These are phyloP conservation scores for Lecanicillium sp. DNA, from an alignment of 2,329 filamentous ascomycete species.

Conservation along the genomic window DNA sequence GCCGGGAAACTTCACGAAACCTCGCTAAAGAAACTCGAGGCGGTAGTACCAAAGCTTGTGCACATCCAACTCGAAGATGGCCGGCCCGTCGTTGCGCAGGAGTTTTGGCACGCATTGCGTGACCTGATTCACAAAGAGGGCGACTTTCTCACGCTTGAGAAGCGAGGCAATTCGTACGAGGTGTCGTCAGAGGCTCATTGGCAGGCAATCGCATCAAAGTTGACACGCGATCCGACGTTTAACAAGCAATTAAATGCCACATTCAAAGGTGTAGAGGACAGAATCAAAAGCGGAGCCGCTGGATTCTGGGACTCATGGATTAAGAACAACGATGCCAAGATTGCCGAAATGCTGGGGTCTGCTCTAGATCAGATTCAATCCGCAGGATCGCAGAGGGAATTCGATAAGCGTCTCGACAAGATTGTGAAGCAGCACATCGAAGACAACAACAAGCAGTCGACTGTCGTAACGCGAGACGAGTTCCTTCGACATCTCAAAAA, in stretches of 20 bases:
- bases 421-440: slow-evolving; percentile 28
- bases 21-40: slow-evolving; percentile 34
- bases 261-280: slow-evolving; percentile 17
- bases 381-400: slow-evolving; percentile 23
- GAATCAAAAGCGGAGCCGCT: slow-evolving; percentile 17
- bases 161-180: slow-evolving; percentile 26
- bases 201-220: slow-evolving; percentile 33
- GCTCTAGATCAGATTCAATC: slow-evolving; percentile 25
- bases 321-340: slow-evolving; percentile 36
- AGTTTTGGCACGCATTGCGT: slow-evolving; percentile 58
- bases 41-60: slow-evolving; percentile 47
- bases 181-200: slow-evolving; percentile 38
- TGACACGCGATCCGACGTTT: slow-evolving; percentile 26
- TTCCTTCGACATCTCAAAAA: slow-evolving; percentile 35
- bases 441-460: slow-evolving; percentile 21
- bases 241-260: slow-evolving; percentile 18
- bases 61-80: slow-evolving; percentile 46
- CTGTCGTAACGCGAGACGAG: slow-evolving; percentile 37
- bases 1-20: slow-evolving; percentile 25
- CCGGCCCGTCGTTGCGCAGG: slow-evolving; percentile 43
- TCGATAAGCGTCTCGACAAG: slow-evolving; percentile 26
- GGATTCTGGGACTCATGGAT: slow-evolving; percentile 45
- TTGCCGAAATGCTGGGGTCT: slow-evolving; percentile 21
- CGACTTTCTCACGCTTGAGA: slow-evolving; percentile 37
- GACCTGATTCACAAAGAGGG: slow-evolving; percentile 43